Evolutionary conservation across 768 basidiomycete genomes (phyloP), one percentile per base, ranked within the genome.

Genomic region (Leccinum pellstonianum): DNA sequence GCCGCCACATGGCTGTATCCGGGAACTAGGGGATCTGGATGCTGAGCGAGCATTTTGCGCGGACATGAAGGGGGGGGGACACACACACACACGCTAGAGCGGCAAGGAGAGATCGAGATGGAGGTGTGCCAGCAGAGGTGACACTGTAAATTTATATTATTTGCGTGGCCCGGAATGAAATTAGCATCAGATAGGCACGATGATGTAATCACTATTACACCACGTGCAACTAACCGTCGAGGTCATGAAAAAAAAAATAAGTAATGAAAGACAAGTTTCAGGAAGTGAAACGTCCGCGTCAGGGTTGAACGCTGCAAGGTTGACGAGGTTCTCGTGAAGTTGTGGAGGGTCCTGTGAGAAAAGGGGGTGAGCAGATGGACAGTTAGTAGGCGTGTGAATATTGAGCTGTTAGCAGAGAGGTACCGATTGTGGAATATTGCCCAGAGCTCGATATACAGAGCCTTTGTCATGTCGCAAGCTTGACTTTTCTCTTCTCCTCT

Each of bases 371-470:
- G n/a, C 43, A 46, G 59, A 38, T 56, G 60, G 48, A 52, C 52
- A 29, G 49, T 51, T 51, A 29, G 51, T 27, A 37, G 48, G 59
- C 73, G 72, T 73, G 72, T 65, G 72, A 73, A 75, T 55, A 54
- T 64, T 37, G 60, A 41, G 60, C 62, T 49, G 38, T 74, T 71
- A 66, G 63, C 65, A 70, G 62, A 69, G 64, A 73, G 66, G 63
- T 73, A 72, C 72, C 70, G 73, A 75, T 73, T 35, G 73, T 72
- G 70, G 72, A 72, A 73, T 73, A 75, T 74, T 70, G 71, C 64
- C 68, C 68, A 70, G 72, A 71, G 70, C 72, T 70, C 73, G 70
- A 73, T 73, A 75, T 73, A 73, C 72, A 68, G 68, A 65, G 72
- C 74, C 72, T 73, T 73, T 73, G 72, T 73, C 72, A 73, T 73